Base-by-base conservation (phyloP, 805 yeast genomes). In the Brettanomyces naardenensis region DNA sequence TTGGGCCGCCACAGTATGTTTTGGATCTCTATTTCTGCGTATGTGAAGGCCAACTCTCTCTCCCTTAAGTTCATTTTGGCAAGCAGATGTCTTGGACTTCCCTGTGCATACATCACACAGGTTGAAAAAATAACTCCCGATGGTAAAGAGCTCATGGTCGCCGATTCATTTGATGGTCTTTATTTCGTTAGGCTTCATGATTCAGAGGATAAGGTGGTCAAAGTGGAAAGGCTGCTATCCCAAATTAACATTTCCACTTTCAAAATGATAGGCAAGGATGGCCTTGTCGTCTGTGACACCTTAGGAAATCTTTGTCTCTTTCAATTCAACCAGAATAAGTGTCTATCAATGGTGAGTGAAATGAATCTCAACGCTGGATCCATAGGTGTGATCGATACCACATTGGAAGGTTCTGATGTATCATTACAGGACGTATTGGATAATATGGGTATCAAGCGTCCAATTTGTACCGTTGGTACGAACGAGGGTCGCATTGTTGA, bases 131-230 rank as follows among this genome's bases (percentile, higher is more conserved):
- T 42, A 4, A 6, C 19, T 13, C 9, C 35, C 10, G 29, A 35
- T 1, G 31, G 31, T 4, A 18, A 31, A 6, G 40, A 41, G 9
- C 13, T 42, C 4, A 10, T 54, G 4, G 36, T 48, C 10, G 48
- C 45, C 1, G 56, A 53, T 35, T 37, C 53, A 3, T 52, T 48
- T 31, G 31, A 35, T n/a, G 58, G 59, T 1, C 13, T 53, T 4
- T 42, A 44, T 27, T 26, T 34, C 10, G 14, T 44, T 3, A 38
- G 28, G 11, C 19, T 49, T 7, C 44, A 42, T 29, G 19, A 4
- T 1, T 19, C 19, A 11, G 28, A 36, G 10, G 32, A 42, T 19
- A 28, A 29, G 18, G 11, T 41, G 9, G 23, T 26, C 1, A 18
- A 33, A n/a, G 31, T 27, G 5, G 22, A 14, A 3, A 20, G 19